phyloP scores from a whole-genome alignment of 176 grass and related monocot genomes.

The Alloteropsis semialata region DNA sequence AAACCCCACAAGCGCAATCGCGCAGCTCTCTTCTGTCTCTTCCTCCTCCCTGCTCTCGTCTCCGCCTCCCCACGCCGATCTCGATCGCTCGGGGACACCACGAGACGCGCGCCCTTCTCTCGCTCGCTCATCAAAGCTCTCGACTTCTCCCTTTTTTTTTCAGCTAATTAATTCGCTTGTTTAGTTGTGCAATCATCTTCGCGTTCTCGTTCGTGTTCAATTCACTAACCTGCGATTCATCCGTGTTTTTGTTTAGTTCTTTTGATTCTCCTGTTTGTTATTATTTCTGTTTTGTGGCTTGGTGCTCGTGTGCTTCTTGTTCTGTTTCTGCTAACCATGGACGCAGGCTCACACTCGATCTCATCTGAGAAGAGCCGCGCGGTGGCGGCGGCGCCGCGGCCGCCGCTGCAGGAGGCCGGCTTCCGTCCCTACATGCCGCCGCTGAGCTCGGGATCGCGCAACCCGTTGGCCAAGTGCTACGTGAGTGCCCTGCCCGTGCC shows the following conservation, averaged over 20 bases:
- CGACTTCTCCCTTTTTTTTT: neutral
- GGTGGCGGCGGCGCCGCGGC: constrained; percentile 25
- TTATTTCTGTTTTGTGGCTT: no score
- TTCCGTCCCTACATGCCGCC: constrained; percentile 53
- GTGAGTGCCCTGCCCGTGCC: no score
- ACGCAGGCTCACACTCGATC: constrained; percentile 46
- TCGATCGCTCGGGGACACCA: neutral
- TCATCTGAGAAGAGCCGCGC: constrained; percentile 46
- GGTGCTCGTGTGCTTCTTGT: neutral
- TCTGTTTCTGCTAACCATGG: constrained; percentile 50
- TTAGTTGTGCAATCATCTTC: neutral
- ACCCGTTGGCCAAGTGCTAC: constrained; percentile 56
- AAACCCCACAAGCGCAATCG: neutral
- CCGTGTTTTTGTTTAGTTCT: neutral
- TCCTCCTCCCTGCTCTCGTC: neutral
- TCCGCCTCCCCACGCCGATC: neutral
- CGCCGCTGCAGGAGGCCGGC: constrained; percentile 49
- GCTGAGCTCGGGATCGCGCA: constrained; percentile 38
- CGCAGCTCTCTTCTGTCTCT: neutral
- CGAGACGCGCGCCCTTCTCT: neutral
- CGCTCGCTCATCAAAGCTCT: constrained; percentile 7
- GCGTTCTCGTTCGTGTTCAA: neutral
- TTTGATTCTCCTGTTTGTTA: neutral
- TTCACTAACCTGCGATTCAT: neutral
- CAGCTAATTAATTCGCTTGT: neutral